Percentiles rank a stretch among this genome's conserved stretches.
These are phyloP conservation scores for Globisporangium cystogenes DNA, from an alignment of 352 stramenopile genomes.

Conservation along the genomic window DNA sequence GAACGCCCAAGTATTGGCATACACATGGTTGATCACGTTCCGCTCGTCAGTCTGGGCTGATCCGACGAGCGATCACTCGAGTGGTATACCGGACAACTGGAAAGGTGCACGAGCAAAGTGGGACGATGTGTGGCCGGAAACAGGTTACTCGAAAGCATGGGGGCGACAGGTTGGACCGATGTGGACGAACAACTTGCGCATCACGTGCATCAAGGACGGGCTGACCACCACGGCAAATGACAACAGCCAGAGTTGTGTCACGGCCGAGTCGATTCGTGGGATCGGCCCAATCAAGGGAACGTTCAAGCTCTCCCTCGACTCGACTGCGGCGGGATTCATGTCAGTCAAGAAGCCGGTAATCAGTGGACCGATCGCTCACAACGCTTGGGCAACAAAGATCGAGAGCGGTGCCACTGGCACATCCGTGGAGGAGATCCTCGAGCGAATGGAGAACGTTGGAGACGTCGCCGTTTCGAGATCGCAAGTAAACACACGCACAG, in stretches of 20 bases:
- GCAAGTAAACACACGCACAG: slow-evolving; percentile 79
- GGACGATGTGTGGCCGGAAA: slow-evolving; percentile 89
- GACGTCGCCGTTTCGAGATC: slow-evolving; percentile 90
- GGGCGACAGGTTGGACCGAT: slow-evolving; percentile 94
- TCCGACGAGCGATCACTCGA: slow-evolving; percentile 85
- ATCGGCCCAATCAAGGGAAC: slow-evolving; percentile 87
- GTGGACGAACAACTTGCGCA: slow-evolving; percentile 22
- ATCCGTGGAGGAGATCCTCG: slow-evolving; percentile 95
- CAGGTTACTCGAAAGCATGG: slow-evolving; percentile 95
- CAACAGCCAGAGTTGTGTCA: slow-evolving; percentile 39
- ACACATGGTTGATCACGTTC: slow-evolving; percentile 94
- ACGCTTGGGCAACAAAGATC: slow-evolving; percentile 85
- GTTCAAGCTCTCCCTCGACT: slow-evolving; percentile 91
- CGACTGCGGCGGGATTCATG: slow-evolving; percentile 59
- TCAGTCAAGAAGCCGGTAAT: slow-evolving; percentile 47
- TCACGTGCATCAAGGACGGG: slow-evolving; percentile 57
- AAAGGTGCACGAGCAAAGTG: slow-evolving; percentile 69
- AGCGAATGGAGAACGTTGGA: slow-evolving; percentile 92
- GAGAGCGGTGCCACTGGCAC: slow-evolving; percentile 89
- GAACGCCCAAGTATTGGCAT: slow-evolving; percentile 69
- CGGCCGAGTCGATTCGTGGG: slow-evolving; percentile 20
- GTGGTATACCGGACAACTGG: slow-evolving; percentile 89
- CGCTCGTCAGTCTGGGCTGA: slow-evolving; percentile 90
- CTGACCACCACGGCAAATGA: slow-evolving; percentile 59
- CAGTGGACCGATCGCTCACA: slow-evolving; percentile 88